These are phyloP conservation scores for Curvularia sp. DNA, from an alignment of 2,329 filamentous ascomycete species.

Conservation along the genomic window DNA sequence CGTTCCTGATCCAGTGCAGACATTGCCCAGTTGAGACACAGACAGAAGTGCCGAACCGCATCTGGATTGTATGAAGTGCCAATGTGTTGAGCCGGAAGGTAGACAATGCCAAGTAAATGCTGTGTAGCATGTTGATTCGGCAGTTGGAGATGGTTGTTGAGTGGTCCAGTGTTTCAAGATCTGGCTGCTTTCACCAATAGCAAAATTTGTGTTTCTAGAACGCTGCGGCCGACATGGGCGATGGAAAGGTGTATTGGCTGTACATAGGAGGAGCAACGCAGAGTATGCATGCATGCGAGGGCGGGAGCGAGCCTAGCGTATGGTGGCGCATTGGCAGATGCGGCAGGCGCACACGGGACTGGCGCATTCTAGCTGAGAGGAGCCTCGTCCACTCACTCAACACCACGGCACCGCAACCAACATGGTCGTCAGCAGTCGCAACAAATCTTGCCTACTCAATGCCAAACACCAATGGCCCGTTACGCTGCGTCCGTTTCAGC, in stretches of 20 bases:
- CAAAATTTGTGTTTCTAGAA: not conserved
- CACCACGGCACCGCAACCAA: slow-evolving; percentile 1
- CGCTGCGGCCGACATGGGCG: not conserved
- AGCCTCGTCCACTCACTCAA: not conserved
- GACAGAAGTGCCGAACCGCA: not conserved
- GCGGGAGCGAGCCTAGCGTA: slow-evolving; percentile 11
- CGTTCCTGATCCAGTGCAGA: not conserved
- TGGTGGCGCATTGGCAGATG: slow-evolving; percentile 8
- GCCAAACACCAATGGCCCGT: slow-evolving; percentile 3
- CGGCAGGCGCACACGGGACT: slow-evolving; percentile 14
- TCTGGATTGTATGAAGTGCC: slow-evolving; percentile 1
- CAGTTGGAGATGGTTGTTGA: not conserved
- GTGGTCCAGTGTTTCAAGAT: slow-evolving; percentile 3
- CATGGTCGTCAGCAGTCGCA: not conserved
- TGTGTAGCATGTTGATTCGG: not conserved
- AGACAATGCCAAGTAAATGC: not conserved
- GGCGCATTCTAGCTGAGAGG: not conserved
- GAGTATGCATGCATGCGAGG: not conserved
- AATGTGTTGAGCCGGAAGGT: not conserved
- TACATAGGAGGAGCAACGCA: not conserved
- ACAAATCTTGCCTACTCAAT: not conserved
- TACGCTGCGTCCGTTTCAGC: slow-evolving; percentile 10
- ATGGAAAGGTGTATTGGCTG: slow-evolving; percentile 9
- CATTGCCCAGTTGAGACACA: not conserved
- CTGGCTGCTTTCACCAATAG: not conserved